Evolutionary conservation across 2,329 filamentous ascomycete genomes (phyloP).

Genomic region (Piedraia hortae): DNA sequence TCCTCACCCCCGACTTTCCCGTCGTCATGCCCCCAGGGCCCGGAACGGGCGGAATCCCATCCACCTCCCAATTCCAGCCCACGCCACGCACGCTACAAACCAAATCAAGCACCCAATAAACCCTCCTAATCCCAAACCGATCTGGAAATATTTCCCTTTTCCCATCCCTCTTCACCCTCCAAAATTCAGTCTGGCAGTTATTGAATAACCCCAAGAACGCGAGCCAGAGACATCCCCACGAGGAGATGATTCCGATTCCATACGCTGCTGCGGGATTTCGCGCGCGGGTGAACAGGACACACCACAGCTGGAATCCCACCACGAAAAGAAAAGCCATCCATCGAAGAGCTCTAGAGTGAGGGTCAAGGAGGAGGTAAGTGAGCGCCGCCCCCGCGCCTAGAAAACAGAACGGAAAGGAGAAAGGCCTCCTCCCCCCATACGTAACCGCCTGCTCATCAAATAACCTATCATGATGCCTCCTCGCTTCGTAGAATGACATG

Average conservation of each 20-base stretch:
- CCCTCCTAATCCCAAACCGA: background rate
- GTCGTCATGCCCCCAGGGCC: slow-evolving; percentile 2
- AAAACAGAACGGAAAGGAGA: slow-evolving; percentile 18
- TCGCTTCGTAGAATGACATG: background rate
- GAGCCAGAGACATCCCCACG: slow-evolving; percentile 28
- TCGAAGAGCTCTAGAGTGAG: slow-evolving; percentile 15
- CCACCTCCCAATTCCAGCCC: slow-evolving; percentile 31
- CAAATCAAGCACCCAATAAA: background rate
- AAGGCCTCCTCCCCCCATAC: no score
- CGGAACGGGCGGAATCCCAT: slow-evolving; percentile 20
- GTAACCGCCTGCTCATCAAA: slow-evolving; percentile 12
- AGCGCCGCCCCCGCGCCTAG: slow-evolving; percentile 17
- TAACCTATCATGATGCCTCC: background rate
- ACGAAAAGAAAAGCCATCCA: slow-evolving; percentile 20
- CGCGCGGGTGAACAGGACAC: slow-evolving; percentile 19
- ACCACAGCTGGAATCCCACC: slow-evolving; percentile 17
- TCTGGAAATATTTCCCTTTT: background rate
- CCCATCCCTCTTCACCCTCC: slow-evolving; percentile 18
- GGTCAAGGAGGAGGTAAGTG: slow-evolving; percentile 25
- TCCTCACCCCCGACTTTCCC: slow-evolving; percentile 13
- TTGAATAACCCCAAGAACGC: slow-evolving; percentile 25
- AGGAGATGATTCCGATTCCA: slow-evolving; percentile 25
- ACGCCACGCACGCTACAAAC: slow-evolving; percentile 26
- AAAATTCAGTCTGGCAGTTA: slow-evolving; percentile 27
- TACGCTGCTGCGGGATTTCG: slow-evolving; percentile 24